A percentile compares a stretch with the other conserved stretches of the same genome.
phyloP scores from a whole-genome alignment of 2,329 filamentous ascomycete genomes.

The Monilinia fructigena region DNA sequence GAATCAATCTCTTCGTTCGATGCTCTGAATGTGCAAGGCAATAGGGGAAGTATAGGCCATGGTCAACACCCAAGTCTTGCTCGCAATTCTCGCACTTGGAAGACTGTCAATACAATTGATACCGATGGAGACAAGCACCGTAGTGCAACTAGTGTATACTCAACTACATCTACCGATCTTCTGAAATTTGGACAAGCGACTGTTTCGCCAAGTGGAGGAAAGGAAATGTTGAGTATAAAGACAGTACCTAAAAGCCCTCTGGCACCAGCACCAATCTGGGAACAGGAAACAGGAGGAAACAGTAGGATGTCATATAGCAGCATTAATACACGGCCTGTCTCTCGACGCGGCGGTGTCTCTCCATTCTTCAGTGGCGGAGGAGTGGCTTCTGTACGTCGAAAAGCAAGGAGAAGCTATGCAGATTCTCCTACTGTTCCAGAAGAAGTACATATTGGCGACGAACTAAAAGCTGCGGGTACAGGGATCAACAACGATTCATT shows the following conservation, averaged over 20 bases:
- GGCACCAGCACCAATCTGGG: constrained; percentile 12
- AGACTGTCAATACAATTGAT: constrained; percentile 27
- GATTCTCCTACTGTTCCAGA: constrained; percentile 36
- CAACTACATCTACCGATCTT: constrained; percentile 12
- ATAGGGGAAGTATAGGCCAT: constrained; percentile 33
- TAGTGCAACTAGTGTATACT: constrained; percentile 27
- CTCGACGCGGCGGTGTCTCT: constrained; percentile 33
- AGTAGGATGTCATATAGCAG: constrained; percentile 22
- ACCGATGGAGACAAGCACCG: constrained; percentile 23
- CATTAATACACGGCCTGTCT: constrained; percentile 30
- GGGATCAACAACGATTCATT: constrained; percentile 26
- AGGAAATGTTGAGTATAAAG: constrained; percentile 23
- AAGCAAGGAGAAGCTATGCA: constrained; percentile 30
- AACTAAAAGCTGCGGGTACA: constrained; percentile 20
- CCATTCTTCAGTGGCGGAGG: constrained; percentile 36
- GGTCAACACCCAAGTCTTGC: constrained; percentile 27
- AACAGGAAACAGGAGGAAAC: constrained; percentile 16
- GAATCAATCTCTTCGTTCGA: constrained; percentile 29
- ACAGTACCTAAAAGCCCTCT: constrained; percentile 26
- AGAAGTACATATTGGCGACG: constrained; percentile 27
- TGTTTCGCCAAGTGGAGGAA: constrained; percentile 30
- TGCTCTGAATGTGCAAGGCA: constrained; percentile 10
- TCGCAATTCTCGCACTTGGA: constrained; percentile 35
- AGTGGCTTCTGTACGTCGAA: constrained; percentile 24
- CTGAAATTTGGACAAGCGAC: constrained; percentile 22